phyloP scores from a whole-genome alignment of 495 filamentous ascomycete genomes.

The Aspergillus mulundensis region DNA sequence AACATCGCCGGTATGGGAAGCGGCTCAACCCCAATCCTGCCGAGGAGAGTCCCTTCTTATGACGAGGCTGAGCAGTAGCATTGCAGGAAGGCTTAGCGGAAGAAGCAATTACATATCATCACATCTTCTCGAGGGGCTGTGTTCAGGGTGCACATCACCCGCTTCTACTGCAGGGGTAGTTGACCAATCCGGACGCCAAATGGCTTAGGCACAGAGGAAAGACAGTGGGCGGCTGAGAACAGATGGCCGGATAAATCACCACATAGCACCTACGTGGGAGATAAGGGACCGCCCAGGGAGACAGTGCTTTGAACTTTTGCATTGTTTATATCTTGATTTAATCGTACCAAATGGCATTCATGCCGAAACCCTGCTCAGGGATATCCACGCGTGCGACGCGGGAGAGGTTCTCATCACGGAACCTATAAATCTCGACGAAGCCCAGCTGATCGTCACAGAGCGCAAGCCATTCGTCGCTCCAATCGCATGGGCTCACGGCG shows the following conservation, averaged over 20 bases:
- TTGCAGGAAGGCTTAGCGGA: neutral
- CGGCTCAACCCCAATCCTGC: neutral
- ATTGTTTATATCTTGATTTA: conserved; percentile 27
- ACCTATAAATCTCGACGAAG: conserved; percentile 81
- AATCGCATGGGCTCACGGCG: conserved; percentile 72
- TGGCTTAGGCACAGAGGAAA: neutral
- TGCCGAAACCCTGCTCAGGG: conserved; percentile 76
- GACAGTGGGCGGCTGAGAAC: neutral
- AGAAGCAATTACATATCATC: neutral
- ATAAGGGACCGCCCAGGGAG: too few species aligned
- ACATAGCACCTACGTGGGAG: too few species aligned
- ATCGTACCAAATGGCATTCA: conserved; percentile 91
- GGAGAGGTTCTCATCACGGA: conserved; percentile 71
- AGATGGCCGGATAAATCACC: neutral
- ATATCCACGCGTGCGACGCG: conserved; percentile 71
- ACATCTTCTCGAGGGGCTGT: neutral
- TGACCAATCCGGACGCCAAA: neutral
- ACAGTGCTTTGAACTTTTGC: neutral
- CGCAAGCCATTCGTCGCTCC: conserved; percentile 80
- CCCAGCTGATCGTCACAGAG: conserved; percentile 82
- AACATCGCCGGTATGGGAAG: too few species aligned
- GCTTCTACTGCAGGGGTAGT: neutral
- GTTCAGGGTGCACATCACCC: neutral
- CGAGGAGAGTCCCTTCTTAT: neutral
- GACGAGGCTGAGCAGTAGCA: neutral